phyloP scores from a whole-genome alignment of 31 red algal species.

The Asparagopsis taxiformis region DNA sequence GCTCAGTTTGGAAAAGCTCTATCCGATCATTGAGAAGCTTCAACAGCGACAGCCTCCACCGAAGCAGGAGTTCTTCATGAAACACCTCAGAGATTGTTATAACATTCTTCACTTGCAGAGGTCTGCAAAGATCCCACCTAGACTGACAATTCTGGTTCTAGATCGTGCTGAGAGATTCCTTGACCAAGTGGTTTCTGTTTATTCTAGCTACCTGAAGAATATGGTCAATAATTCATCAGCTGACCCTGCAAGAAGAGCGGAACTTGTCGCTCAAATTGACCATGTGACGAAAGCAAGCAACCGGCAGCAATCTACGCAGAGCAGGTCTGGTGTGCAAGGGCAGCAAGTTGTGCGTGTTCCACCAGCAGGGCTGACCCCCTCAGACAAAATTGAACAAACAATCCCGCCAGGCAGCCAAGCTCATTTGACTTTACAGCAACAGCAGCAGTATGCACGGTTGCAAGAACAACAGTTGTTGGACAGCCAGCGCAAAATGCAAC shows the following conservation, averaged over 20 bases:
- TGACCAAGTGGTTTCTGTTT: slow-evolving; percentile 10
- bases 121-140: background rate
- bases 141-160: slow-evolving; percentile 11
- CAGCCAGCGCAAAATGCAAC: no score
- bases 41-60: slow-evolving; percentile 14
- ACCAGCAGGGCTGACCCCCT: background rate
- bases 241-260: background rate
- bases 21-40: slow-evolving; percentile 34
- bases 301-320: no score
- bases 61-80: slow-evolving; percentile 28
- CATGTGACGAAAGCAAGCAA: no score
- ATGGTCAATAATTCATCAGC: background rate
- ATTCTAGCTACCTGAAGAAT: slow-evolving; percentile 11
- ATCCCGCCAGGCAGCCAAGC: background rate
- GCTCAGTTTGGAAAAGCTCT: slow-evolving; percentile 12
- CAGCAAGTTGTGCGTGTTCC: no score
- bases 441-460: slow-evolving; percentile 17
- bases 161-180: slow-evolving; percentile 26
- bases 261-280: no score
- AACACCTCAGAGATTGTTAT: slow-evolving; percentile 34
- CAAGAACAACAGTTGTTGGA: no score
- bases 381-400: slow-evolving; percentile 8
- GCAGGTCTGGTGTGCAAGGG: no score
- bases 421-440: slow-evolving; percentile 22
- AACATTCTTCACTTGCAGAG: slow-evolving; percentile 26